Evolutionary conservation across 2,329 filamentous ascomycete species (phyloP).

Genomic region (Drechslerella stenobrocha): DNA sequence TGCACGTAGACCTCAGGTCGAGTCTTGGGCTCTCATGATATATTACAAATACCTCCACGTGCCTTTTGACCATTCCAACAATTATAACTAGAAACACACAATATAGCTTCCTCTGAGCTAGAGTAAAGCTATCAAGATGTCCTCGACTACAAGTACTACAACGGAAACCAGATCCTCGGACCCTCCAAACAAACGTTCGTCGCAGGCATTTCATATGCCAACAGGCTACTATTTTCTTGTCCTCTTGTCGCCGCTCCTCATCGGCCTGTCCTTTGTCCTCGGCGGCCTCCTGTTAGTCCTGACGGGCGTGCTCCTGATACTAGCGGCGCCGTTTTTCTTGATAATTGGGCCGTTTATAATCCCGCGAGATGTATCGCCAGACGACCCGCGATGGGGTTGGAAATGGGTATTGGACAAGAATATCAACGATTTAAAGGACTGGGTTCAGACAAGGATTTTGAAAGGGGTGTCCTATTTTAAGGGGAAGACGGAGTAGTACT

Average conservation of each 20-base stretch:
- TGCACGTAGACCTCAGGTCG: too few species aligned
- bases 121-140: too few species aligned
- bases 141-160: neutral
- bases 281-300: slow-evolving; percentile 26
- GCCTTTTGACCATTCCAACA: too few species aligned
- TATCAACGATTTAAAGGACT: slow-evolving; percentile 20
- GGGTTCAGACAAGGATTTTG: slow-evolving; percentile 25
- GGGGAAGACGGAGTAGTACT: slow-evolving; percentile 10
- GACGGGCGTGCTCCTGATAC: slow-evolving; percentile 30
- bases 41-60: too few species aligned
- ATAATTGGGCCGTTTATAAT: slow-evolving; percentile 36
- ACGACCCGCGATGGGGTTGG: slow-evolving; percentile 41
- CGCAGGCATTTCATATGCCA: slow-evolving; percentile 13
- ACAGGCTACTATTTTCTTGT: slow-evolving; percentile 43
- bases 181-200: neutral
- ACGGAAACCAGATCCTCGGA: slow-evolving; percentile 14
- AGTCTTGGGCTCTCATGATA: neutral
- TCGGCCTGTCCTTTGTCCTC: slow-evolving; percentile 34
- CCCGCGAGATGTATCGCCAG: slow-evolving; percentile 32
- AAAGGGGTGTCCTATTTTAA: slow-evolving; percentile 25
- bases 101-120: too few species aligned
- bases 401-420: slow-evolving; percentile 42
- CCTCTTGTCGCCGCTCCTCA: slow-evolving; percentile 35
- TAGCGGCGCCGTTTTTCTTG: slow-evolving; percentile 30
- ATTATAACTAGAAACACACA: too few species aligned